phyloP scores from a whole-genome alignment of 345 rosid genomes.

The Reutealis trisperma region DNA sequence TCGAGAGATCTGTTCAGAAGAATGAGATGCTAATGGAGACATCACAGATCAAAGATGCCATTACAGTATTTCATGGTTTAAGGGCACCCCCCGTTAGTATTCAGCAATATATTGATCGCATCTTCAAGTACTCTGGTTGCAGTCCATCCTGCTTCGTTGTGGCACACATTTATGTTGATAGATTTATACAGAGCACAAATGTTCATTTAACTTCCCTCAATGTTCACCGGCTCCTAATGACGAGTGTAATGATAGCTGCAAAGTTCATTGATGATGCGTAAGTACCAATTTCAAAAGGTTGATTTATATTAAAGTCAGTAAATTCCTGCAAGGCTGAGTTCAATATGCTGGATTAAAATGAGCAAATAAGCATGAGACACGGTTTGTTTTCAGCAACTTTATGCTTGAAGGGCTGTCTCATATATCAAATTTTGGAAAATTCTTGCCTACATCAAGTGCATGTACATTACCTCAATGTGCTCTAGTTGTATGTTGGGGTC shows the following conservation, averaged over 20 bases:
- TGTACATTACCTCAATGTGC: no score
- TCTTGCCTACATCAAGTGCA: no score
- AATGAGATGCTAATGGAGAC: slow-evolving; percentile 45
- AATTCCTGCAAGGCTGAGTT: neutral
- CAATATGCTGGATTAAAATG: neutral
- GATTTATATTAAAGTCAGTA: neutral
- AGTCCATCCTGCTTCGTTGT: slow-evolving; percentile 91
- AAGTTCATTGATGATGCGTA: slow-evolving; percentile 86
- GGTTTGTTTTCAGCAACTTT: neutral
- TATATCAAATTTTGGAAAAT: neutral
- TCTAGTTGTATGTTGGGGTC: no score
- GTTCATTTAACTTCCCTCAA: slow-evolving; percentile 63
- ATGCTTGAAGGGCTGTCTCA: neutral
- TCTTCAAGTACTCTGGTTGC: slow-evolving; percentile 81
- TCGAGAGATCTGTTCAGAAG: slow-evolving; percentile 56
- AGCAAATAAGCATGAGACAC: neutral
- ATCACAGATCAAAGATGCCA: slow-evolving; percentile 28
- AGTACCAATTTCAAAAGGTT: slow-evolving; percentile 20
- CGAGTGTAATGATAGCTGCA: slow-evolving; percentile 79
- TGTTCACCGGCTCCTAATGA: slow-evolving; percentile 83
- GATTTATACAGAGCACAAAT: slow-evolving; percentile 50
- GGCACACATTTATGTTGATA: slow-evolving; percentile 71
- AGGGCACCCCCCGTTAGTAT: slow-evolving; percentile 66
- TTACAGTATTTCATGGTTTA: slow-evolving; percentile 64
- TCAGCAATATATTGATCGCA: slow-evolving; percentile 68